Evolutionary conservation across 176 grass and related monocot genomes (phyloP).

Genomic region (Panicum miliaceum): DNA sequence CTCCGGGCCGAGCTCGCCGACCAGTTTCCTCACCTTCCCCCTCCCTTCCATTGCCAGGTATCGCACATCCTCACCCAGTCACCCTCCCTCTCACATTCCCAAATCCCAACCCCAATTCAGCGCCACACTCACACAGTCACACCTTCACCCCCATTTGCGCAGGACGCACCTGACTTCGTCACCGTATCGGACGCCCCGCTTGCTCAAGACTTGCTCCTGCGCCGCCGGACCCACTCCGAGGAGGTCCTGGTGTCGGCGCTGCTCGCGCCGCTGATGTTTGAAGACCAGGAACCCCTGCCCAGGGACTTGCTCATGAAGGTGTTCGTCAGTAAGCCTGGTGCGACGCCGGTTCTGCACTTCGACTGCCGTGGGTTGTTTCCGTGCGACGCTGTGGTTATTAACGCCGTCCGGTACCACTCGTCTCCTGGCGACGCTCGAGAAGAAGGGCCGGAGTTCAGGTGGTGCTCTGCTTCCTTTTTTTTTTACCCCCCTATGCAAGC

Average conservation of each 20-base stretch:
- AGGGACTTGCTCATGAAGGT: slow-evolving; percentile 69
- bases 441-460: slow-evolving; percentile 43
- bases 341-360: slow-evolving; percentile 66
- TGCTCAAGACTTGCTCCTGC: slow-evolving; percentile 65
- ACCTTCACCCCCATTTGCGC: not conserved
- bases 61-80: not conserved
- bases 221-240: slow-evolving; percentile 40
- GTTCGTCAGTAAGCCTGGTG: slow-evolving; percentile 60
- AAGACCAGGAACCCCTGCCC: slow-evolving; percentile 32
- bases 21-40: slow-evolving; percentile 45
- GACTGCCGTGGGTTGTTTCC: slow-evolving; percentile 59
- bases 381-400: no score
- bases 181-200: slow-evolving; percentile 47
- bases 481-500: no score
- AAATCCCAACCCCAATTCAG: not conserved
- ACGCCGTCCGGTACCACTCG: slow-evolving; percentile 50
- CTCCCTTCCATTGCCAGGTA: not conserved
- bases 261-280: slow-evolving; percentile 62
- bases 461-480: no score
- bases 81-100: not conserved
- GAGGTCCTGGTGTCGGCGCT: slow-evolving; percentile 74
- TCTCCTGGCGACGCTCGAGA: slow-evolving; percentile 29
- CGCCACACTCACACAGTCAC: not conserved
- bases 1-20: slow-evolving; percentile 62
- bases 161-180: slow-evolving; percentile 52